Conservation (phyloP, 2,329 filamentous ascomycete species). For the Monosporascus sp. region DNA sequence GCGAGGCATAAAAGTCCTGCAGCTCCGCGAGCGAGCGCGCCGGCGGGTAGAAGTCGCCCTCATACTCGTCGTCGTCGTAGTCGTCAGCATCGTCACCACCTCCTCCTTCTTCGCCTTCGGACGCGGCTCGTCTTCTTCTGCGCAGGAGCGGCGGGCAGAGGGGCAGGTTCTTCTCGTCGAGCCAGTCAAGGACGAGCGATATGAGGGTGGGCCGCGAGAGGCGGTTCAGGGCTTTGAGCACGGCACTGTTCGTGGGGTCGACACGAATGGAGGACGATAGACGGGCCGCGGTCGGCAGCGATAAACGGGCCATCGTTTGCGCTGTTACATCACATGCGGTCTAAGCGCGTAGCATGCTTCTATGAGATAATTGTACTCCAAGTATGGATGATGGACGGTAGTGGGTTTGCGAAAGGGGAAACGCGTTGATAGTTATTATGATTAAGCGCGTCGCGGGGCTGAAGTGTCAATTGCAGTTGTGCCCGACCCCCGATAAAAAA, state of each 20-base stretch:
- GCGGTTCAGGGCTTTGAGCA: slow-evolving; percentile 62
- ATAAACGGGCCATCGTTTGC: slow-evolving; percentile 47
- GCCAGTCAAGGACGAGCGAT: slow-evolving; percentile 70
- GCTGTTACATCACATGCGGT: neutral
- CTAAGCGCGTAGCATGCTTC: neutral
- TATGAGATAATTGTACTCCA: neutral
- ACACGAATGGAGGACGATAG: slow-evolving; percentile 68
- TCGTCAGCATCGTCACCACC: slow-evolving; percentile 38
- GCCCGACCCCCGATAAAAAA: too few relatives aligned
- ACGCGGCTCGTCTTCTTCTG: slow-evolving; percentile 26
- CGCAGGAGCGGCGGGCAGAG: slow-evolving; percentile 56
- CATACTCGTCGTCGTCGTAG: slow-evolving; percentile 49
- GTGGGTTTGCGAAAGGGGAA: too few relatives aligned
- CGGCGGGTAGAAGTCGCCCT: slow-evolving; percentile 64
- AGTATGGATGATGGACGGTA: neutral
- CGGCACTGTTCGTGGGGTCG: slow-evolving; percentile 56
- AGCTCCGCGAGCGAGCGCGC: slow-evolving; percentile 61
- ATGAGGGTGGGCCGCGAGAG: slow-evolving; percentile 69
- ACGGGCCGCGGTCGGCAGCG: slow-evolving; percentile 65
- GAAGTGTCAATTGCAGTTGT: too few relatives aligned
- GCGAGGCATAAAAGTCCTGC: slow-evolving; percentile 56
- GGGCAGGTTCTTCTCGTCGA: slow-evolving; percentile 59
- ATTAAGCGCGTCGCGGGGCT: too few relatives aligned
- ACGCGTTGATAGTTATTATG: too few relatives aligned
- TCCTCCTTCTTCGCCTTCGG: slow-evolving; percentile 29